phyloP scores from a whole-genome alignment of 495 filamentous ascomycete genomes.

The Collariella sp. region DNA sequence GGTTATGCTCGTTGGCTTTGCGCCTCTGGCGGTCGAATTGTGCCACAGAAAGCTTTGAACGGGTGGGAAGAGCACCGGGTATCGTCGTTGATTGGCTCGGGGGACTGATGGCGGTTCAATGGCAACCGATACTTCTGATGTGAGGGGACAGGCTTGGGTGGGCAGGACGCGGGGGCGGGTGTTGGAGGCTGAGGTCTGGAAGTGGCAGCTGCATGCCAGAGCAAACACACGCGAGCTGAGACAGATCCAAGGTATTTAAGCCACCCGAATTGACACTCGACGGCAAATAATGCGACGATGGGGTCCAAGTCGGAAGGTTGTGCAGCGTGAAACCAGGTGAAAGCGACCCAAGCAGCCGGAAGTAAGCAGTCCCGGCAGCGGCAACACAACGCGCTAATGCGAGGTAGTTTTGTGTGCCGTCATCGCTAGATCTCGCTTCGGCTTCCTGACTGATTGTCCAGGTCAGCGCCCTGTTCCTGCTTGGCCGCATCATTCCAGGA shows the following conservation, averaged over 20 bases:
- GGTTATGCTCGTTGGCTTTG: not conserved
- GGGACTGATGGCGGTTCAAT: not conserved
- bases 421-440: too few species aligned
- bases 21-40: not conserved
- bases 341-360: not conserved
- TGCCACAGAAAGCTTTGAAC: too few species aligned
- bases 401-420: slow-evolving; percentile 5
- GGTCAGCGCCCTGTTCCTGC: not conserved
- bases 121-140: not conserved
- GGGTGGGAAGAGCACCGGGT: too few species aligned
- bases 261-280: not conserved
- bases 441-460: too few species aligned
- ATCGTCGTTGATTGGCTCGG: too few species aligned
- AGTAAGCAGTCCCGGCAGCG: not conserved
- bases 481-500: not conserved
- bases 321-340: not conserved
- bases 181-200: not conserved
- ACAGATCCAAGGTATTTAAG: not conserved
- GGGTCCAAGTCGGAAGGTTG: not conserved
- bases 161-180: not conserved
- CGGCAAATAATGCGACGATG: not conserved
- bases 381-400: too few species aligned
- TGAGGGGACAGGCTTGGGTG: not conserved
- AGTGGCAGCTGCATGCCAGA: not conserved
- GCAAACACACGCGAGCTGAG: too few species aligned